Base-by-base conservation (phyloP, 768 basidiomycete species). In the Terana coerulea region DNA sequence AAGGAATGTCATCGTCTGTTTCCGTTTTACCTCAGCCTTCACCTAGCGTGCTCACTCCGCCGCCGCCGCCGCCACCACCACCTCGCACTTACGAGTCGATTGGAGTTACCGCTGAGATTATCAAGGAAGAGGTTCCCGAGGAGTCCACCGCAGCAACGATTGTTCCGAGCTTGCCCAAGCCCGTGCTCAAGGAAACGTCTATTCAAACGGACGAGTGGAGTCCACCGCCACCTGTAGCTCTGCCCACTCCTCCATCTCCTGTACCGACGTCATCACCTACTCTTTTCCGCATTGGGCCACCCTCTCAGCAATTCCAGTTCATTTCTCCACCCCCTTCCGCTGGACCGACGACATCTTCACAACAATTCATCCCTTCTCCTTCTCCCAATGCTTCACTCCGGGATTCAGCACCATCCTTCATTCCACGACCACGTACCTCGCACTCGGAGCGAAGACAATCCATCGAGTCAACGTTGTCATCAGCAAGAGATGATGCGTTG, bases 181-280 rank as follows among this genome's bases (percentile, higher is more conserved):
- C 82, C 0, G 83, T 88, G 58, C 68, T 80, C 28, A 83, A 74
- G 62, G 90, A 93, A 59, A 87, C 82, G 53, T 86, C 83, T 3
- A 81, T 84, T 29, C 90, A 93, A 70, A 92, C 90, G 1, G 91
- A 93, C 54, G 76, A 77, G 44, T 87, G 84, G 86, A 69, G 64
- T 12, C 80, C 80, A 9, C 59, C 63, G 7, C 51, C 62, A 15
- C 63, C 63, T 5, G 63, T 67, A 5, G 63, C 62, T 56, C 52
- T 63, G 42, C 51, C 68, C 51, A 49, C 63, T 57, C 49, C 57
- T 48, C 37, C 70, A 59, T 46, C 63, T 17, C 59, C 55, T 35
- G 55, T 68, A 51, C 58, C 72, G 31, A n/a, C 59, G 22, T 39
- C 61, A 29, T 40, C 62, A n/a, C 59, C 59, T 25, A 68, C 74